These are phyloP conservation scores for Rhodotorula diobovata DNA, from an alignment of 768 basidiomycete species.

Conservation along the genomic window DNA sequence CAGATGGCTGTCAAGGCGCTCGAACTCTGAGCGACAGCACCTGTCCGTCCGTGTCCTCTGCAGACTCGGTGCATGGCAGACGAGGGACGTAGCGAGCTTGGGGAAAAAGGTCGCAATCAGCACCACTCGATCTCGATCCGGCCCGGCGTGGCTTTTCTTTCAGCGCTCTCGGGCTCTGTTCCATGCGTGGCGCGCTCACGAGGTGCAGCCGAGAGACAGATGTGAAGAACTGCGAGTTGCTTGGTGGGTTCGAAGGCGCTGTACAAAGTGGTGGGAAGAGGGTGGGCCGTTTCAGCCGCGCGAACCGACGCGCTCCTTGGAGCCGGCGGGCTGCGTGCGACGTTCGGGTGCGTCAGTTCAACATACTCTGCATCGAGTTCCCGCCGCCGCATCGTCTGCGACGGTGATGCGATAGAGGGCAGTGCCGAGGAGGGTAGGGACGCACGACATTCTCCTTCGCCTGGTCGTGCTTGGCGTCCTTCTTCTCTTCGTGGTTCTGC, in stretches of 20 bases:
- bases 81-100: too few species aligned
- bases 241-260: background rate
- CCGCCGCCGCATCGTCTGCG: too few species aligned
- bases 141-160: too few species aligned
- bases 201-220: too few species aligned
- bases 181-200: too few species aligned
- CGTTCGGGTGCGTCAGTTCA: too few species aligned
- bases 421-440: background rate
- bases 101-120: too few species aligned
- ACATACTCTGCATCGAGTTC: too few species aligned
- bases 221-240: too few species aligned
- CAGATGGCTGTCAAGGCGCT: slow-evolving; percentile 70
- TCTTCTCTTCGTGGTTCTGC: background rate
- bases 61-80: background rate
- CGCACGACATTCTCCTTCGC: background rate
- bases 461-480: background rate
- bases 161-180: too few species aligned
- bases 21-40: slow-evolving; percentile 29
- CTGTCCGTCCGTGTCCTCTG: background rate
- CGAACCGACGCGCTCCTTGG: background rate
- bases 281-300: background rate
- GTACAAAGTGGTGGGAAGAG: background rate
- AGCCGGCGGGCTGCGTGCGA: background rate
- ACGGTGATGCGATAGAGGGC: too few species aligned
- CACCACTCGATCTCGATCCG: too few species aligned